phyloP scores from a whole-genome alignment of 768 basidiomycete species.

The Russula emetica region DNA sequence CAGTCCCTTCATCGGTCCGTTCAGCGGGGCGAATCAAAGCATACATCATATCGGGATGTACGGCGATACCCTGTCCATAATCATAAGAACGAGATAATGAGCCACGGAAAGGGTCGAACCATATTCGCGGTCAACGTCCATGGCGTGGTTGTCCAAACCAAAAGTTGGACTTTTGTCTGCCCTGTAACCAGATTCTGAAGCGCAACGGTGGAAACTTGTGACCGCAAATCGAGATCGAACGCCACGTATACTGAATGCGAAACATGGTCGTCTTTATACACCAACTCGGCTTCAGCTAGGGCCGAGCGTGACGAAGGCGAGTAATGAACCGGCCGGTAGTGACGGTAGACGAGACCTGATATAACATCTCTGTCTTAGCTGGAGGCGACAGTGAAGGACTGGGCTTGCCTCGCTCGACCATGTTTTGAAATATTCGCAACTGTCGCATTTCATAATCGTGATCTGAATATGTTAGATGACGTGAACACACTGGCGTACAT shows the following conservation, averaged over 20 bases:
- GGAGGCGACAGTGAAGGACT: not conserved
- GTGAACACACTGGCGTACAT: not conserved
- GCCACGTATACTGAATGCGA: conserved; percentile 86
- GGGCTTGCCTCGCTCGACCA: conserved; percentile 74
- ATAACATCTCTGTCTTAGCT: not conserved
- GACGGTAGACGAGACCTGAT: conserved; percentile 75
- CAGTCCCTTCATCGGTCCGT: conserved; percentile 24
- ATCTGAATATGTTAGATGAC: conserved; percentile 45
- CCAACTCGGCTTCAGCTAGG: conserved; percentile 89
- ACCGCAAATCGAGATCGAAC: conserved; percentile 54
- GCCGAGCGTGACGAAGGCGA: conserved; percentile 94
- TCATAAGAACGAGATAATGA: conserved; percentile 17
- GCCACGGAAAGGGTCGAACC: conserved; percentile 43
- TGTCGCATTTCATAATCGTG: conserved; percentile 86
- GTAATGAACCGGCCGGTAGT: conserved; percentile 88
- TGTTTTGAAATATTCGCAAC: conserved; percentile 74
- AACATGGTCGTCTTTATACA: conserved; percentile 83
- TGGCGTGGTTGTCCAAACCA: conserved; percentile 97
- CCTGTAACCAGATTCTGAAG: conserved; percentile 36
- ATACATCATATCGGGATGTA: conserved; percentile 71
- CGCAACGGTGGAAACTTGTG: conserved; percentile 24
- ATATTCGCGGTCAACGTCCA: conserved; percentile 97
- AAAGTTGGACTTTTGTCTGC: conserved; percentile 44
- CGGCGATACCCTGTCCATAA: conserved; percentile 72
- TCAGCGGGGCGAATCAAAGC: conserved; percentile 39